Evolutionary conservation across 345 rosid species (phyloP).

Genomic region (rapeseed (Brassica napus)): DNA sequence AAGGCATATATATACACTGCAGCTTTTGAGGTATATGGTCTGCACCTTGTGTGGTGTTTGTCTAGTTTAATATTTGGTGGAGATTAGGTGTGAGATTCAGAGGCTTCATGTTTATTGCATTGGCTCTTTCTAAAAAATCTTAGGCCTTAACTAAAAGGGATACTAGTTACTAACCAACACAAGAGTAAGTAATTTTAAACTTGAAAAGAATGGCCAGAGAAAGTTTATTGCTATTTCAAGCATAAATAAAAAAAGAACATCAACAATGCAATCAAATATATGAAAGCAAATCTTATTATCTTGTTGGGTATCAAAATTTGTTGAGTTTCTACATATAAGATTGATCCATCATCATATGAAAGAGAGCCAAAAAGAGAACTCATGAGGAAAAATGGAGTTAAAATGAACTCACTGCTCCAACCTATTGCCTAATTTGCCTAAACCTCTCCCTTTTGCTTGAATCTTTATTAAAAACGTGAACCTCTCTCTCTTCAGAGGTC

Average conservation of each 20-base stretch:
- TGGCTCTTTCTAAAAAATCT: slow-evolving; percentile 16
- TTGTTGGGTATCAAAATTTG: slow-evolving; percentile 20
- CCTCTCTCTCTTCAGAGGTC: slow-evolving; percentile 54
- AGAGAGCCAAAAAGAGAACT: background rate
- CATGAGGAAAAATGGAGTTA: background rate
- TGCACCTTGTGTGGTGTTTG: slow-evolving; percentile 26
- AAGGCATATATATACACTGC: slow-evolving; percentile 25
- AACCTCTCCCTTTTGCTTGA: background rate
- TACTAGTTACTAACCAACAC: slow-evolving; percentile 9
- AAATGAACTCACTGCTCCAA: background rate
- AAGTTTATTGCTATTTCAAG: background rate
- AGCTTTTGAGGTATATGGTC: slow-evolving; percentile 16
- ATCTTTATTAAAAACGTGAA: slow-evolving; percentile 10
- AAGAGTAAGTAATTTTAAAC: background rate
- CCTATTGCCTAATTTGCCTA: background rate
- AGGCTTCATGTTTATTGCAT: slow-evolving; percentile 42
- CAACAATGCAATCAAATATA: background rate
- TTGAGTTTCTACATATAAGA: slow-evolving; percentile 15
- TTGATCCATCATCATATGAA: slow-evolving; percentile 6
- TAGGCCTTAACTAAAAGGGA: slow-evolving; percentile 5
- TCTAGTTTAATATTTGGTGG: slow-evolving; percentile 46
- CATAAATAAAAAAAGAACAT: slow-evolving; percentile 9
- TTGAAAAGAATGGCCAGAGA: slow-evolving; percentile 13
- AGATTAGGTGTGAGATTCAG: slow-evolving; percentile 46
- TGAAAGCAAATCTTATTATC: background rate